Conservation (phyloP, 2,329 filamentous ascomycete genomes). For the Fusarium citri region DNA sequence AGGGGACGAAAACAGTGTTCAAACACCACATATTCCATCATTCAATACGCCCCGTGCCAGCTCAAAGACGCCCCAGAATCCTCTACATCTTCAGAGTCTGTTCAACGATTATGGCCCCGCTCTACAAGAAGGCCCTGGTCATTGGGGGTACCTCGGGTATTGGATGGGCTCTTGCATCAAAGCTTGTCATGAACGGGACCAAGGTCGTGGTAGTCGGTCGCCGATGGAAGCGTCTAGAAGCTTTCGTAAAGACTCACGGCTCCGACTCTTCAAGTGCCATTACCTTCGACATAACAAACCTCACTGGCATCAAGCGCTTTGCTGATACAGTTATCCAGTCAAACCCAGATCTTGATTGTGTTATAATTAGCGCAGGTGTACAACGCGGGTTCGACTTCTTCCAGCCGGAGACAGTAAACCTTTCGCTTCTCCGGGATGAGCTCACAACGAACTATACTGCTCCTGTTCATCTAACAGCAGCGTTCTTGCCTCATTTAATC, state of each 20-base stretch:
- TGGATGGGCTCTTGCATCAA: not conserved
- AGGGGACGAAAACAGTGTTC: no score
- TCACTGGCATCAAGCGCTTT: not conserved
- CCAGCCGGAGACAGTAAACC: not conserved
- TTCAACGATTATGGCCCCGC: not conserved
- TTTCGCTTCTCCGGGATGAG: not conserved
- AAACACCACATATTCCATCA: not conserved
- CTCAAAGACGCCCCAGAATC: not conserved
- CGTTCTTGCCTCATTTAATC: not conserved
- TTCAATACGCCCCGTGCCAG: not conserved
- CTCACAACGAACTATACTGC: slow-evolving; percentile 6
- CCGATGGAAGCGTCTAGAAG: not conserved
- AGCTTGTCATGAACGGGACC: not conserved
- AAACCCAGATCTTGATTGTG: not conserved
- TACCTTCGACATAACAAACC: not conserved
- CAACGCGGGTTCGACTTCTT: slow-evolving; percentile 1
- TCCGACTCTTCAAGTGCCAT: not conserved
- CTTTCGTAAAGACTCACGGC: not conserved
- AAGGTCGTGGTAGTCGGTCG: slow-evolving; percentile 2
- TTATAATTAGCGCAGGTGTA: not conserved
- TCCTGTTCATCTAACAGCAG: not conserved
- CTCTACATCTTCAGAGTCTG: not conserved
- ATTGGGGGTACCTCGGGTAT: not conserved
- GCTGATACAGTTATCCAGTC: not conserved
- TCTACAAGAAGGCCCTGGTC: not conserved